A percentile compares a stretch with the other conserved stretches of the same genome.
These are phyloP conservation scores for Pharnaceum exiguum DNA, from an alignment of 148 eudicot genomes.

Conservation along the genomic window DNA sequence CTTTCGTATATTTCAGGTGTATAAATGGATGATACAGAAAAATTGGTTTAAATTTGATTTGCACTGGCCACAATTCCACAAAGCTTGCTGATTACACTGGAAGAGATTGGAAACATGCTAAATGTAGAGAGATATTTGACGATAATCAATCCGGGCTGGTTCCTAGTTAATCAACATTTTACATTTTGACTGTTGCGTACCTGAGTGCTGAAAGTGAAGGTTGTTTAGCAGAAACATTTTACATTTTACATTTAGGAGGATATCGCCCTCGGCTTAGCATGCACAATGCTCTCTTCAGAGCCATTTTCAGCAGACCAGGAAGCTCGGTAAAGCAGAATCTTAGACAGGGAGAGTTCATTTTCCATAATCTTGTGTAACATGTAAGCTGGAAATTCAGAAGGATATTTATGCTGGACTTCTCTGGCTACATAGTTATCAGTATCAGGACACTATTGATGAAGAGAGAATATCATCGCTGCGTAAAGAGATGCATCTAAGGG, in stretches of 20 bases:
- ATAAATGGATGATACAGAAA: slow-evolving; percentile 89
- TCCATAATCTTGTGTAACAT: slow-evolving; percentile 57
- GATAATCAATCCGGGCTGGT: slow-evolving; percentile 86
- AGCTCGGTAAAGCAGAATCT: slow-evolving; percentile 54
- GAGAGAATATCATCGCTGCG: slow-evolving; percentile 56
- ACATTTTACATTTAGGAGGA: slow-evolving; percentile 75
- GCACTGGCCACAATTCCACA: slow-evolving; percentile 81
- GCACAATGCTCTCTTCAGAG: slow-evolving; percentile 83
- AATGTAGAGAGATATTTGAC: slow-evolving; percentile 76
- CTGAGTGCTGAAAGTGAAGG: slow-evolving; percentile 60
- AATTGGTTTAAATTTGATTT: slow-evolving; percentile 91
- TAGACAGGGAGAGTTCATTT: slow-evolving; percentile 83
- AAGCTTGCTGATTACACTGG: slow-evolving; percentile 89
- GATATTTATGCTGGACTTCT: slow-evolving; percentile 84
- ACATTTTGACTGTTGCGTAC: slow-evolving; percentile 68
- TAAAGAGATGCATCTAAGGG: slow-evolving; percentile 53
- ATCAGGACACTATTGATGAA: slow-evolving; percentile 72
- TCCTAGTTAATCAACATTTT: slow-evolving; percentile 89
- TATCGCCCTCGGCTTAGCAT: slow-evolving; percentile 79
- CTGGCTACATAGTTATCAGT: slow-evolving; percentile 95
- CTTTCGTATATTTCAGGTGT: slow-evolving; percentile 43
- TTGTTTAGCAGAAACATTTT: slow-evolving; percentile 72
- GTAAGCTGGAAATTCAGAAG: slow-evolving; percentile 58
- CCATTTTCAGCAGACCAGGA: slow-evolving; percentile 59
- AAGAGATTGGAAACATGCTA: slow-evolving; percentile 61